phyloP scores from a whole-genome alignment of 164 flowering plant species.

The Annona cherimola region DNA sequence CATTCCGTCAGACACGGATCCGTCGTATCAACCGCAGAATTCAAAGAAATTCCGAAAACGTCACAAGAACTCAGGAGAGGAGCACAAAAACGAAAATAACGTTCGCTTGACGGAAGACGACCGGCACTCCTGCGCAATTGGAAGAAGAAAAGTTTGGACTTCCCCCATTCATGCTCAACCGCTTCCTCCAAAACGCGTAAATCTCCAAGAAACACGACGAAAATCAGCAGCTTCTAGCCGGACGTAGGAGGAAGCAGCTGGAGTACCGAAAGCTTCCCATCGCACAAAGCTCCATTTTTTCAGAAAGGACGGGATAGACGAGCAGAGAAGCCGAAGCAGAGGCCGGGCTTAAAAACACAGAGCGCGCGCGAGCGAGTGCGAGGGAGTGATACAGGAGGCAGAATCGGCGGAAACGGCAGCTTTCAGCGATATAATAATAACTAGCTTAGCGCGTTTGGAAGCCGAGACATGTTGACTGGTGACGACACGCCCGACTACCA shows the following conservation, averaged over 20 bases:
- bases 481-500: no score
- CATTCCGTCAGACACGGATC: neutral
- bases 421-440: no score
- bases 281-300: no score
- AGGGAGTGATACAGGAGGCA: no score
- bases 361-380: no score
- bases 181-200: neutral
- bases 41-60: neutral
- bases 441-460: no score
- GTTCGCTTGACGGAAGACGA: neutral
- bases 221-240: neutral
- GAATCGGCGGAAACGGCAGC: no score
- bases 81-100: neutral
- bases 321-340: no score
- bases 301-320: no score
- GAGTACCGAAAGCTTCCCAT: neutral
- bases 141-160: neutral
- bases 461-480: no score
- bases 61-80: neutral
- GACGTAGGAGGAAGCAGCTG: neutral
- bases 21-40: neutral
- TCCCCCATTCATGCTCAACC: neutral
- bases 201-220: neutral
- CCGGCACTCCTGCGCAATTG: neutral
- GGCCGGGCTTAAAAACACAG: no score